These are phyloP conservation scores for Linanthus parryae DNA, from an alignment of 148 eudicot species.

Conservation along the genomic window DNA sequence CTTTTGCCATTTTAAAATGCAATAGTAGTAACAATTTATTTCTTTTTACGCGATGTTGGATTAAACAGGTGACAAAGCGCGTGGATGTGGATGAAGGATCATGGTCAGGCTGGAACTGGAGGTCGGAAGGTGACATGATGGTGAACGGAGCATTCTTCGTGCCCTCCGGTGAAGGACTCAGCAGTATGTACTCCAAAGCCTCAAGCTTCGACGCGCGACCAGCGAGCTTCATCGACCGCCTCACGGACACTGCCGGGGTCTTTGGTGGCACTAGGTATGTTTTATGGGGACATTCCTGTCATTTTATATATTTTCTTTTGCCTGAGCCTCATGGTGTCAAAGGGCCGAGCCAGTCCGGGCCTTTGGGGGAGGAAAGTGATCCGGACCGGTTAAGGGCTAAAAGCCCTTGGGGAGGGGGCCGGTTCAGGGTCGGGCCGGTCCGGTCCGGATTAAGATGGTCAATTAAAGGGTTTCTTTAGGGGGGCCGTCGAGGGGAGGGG, in stretches of 20 bases:
- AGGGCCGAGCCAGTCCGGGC: no score
- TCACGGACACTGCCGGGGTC: conserved; percentile 66
- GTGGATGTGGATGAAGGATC: conserved; percentile 40
- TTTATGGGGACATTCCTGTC: no score
- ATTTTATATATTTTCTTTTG: no score
- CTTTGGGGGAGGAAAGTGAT: no score
- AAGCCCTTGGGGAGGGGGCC: no score
- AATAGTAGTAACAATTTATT: neutral
- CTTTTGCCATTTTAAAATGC: neutral
- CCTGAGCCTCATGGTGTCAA: no score
- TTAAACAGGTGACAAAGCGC: conserved; percentile 63
- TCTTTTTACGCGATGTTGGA: neutral
- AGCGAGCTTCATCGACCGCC: conserved; percentile 55
- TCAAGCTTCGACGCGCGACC: conserved; percentile 69
- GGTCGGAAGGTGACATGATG: conserved; percentile 78
- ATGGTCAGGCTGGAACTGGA: conserved; percentile 84
- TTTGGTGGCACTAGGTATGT: conserved; percentile 36
- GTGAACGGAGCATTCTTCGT: conserved; percentile 87
- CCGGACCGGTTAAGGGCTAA: no score
- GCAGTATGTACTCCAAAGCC: conserved; percentile 41
- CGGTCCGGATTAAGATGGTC: no score
- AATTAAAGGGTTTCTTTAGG: no score
- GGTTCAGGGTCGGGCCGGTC: no score
- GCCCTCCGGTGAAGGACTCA: conserved; percentile 65
- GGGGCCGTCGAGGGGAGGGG: no score